phyloP scores from a whole-genome alignment of 2,329 filamentous ascomycete species.

The Drechslerella dactyloides region DNA sequence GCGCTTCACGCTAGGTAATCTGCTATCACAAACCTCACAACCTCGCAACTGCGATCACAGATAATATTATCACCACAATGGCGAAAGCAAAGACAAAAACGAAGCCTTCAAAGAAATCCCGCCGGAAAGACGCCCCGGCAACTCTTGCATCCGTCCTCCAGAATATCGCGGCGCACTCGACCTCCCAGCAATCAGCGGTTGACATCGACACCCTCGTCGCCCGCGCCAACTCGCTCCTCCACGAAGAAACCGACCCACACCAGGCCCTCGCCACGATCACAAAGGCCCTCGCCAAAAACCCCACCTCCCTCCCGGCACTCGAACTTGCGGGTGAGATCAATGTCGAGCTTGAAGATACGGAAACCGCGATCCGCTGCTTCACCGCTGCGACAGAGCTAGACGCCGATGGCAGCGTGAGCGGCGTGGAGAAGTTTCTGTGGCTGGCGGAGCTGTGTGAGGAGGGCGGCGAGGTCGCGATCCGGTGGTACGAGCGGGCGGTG shows the following conservation, averaged over 20 bases:
- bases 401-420: slow-evolving; percentile 72
- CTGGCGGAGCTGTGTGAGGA: slow-evolving; percentile 84
- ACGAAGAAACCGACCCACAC: slow-evolving; percentile 45
- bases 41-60: not conserved
- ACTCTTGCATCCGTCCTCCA: slow-evolving; percentile 45
- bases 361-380: slow-evolving; percentile 75
- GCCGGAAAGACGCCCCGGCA: slow-evolving; percentile 41
- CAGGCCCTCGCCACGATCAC: slow-evolving; percentile 50
- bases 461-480: slow-evolving; percentile 70
- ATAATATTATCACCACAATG: slow-evolving; percentile 24
- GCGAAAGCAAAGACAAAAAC: slow-evolving; percentile 46
- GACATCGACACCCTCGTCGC: slow-evolving; percentile 35
- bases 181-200: slow-evolving; percentile 4
- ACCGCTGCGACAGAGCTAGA: slow-evolving; percentile 76
- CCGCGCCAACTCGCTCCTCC: slow-evolving; percentile 25
- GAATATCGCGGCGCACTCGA: slow-evolving; percentile 43
- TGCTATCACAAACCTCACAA: not conserved
- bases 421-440: slow-evolving; percentile 93
- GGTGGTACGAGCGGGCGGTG: slow-evolving; percentile 74
- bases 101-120: slow-evolving; percentile 47
- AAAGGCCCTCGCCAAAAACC: slow-evolving; percentile 46
- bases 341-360: slow-evolving; percentile 80
- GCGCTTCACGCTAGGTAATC: not conserved
- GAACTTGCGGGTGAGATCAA: slow-evolving; percentile 81
- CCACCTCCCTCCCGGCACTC: slow-evolving; percentile 66